Conservation (phyloP, 371 early-diverging fungal genomes). For the Haplosporangium sp. region DNA sequence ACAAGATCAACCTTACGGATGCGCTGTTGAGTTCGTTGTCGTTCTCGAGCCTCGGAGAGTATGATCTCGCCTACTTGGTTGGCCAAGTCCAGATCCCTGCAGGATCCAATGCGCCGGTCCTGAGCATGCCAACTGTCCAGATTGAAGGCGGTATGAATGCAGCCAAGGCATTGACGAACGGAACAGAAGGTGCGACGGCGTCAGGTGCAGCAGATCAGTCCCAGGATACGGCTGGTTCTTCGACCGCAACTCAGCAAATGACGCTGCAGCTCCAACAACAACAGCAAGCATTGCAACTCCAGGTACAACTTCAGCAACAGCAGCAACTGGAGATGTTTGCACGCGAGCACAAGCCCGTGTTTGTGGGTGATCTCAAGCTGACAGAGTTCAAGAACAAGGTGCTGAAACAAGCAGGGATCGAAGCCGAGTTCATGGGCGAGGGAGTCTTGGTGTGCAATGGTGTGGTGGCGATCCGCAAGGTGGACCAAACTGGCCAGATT, state of each 20-base stretch:
- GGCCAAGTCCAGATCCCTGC: constrained; percentile 77
- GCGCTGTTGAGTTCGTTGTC: constrained; percentile 83
- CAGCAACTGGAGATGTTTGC: constrained; percentile 37
- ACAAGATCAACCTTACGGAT: constrained; percentile 84
- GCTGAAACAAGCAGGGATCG: constrained; percentile 78
- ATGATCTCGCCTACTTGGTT: constrained; percentile 79
- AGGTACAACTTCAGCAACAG: constrained; percentile 31
- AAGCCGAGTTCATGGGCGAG: constrained; percentile 85
- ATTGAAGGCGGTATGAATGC: constrained; percentile 5
- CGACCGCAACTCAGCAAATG: background rate
- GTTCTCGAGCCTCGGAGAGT: constrained; percentile 81
- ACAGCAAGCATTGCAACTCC: constrained; percentile 14
- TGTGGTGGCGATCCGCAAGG: constrained; percentile 79
- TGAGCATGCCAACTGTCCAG: constrained; percentile 75
- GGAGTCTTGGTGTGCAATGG: constrained; percentile 89
- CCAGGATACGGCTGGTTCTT: background rate
- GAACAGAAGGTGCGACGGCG: constrained; percentile 2
- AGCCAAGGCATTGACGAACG: constrained; percentile 6
- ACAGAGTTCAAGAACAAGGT: constrained; percentile 78
- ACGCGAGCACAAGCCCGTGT: constrained; percentile 73
- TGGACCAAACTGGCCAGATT: constrained; percentile 48
- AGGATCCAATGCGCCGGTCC: constrained; percentile 77
- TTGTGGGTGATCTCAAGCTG: constrained; percentile 89
- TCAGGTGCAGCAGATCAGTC: background rate
- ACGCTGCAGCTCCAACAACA: constrained; percentile 12